A percentile compares a stretch with the other conserved stretches of the same genome.
These are phyloP conservation scores for Haematococcus sp. DNA, from an alignment of 139 green algal genomes.

Conservation along the genomic window DNA sequence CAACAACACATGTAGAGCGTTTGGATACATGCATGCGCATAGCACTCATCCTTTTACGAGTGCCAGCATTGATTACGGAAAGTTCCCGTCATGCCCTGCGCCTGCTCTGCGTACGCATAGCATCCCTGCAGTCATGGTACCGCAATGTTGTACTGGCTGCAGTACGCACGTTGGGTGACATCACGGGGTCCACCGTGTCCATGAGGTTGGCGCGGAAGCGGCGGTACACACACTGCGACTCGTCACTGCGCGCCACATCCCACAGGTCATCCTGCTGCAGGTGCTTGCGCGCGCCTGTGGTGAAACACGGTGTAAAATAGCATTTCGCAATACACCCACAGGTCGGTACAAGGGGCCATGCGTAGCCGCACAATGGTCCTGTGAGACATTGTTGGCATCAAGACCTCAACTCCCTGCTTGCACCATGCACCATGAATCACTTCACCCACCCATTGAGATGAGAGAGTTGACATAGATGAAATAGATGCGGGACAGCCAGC, in stretches of 20 bases:
- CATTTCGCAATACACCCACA: no score
- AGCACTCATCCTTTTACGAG: no score
- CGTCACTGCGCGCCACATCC: conserved; percentile 59
- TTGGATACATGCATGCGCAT: not conserved
- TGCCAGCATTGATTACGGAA: no score
- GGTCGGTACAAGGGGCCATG: no score
- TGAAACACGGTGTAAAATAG: no score
- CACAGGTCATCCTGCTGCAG: conserved; percentile 82
- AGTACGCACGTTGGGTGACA: not conserved
- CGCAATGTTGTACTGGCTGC: not conserved
- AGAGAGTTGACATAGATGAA: conserved; percentile 69
- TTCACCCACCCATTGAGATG: conserved; percentile 28
- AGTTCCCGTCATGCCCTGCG: no score
- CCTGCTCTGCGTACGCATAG: not conserved
- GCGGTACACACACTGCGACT: conserved; percentile 37
- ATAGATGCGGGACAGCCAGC: conserved; percentile 49
- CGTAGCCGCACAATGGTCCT: no score
- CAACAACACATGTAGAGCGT: not conserved
- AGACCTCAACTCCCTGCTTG: no score
- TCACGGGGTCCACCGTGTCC: conserved; percentile 3
- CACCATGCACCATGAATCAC: no score
- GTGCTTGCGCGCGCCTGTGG: conserved; percentile 32
- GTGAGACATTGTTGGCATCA: no score
- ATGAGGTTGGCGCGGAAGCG: conserved; percentile 48
- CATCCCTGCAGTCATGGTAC: not conserved